Base-by-base conservation (phyloP, 2,329 filamentous ascomycete species). In the Blumeriella jaapii region DNA sequence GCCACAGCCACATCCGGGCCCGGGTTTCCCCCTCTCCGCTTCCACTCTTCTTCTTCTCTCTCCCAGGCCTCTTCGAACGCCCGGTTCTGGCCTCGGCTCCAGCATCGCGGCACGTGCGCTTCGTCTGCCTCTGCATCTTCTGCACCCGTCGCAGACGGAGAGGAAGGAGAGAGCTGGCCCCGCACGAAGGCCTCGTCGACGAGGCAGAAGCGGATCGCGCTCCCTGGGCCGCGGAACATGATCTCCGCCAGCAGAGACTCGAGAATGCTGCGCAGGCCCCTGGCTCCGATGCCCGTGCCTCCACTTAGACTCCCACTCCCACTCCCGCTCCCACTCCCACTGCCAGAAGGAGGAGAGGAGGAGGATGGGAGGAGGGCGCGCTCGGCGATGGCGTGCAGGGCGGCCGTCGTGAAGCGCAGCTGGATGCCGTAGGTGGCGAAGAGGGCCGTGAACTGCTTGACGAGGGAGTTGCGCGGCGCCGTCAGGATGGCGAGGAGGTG, bases 401-500 rank as follows among this genome's bases (percentile, higher is more conserved):
- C 82, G 5, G 76, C 74, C 3, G 74, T 79, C 0, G 89, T 95
- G 60, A 96, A 93, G 46, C 74, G 75, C 2, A 98, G 65, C 30
- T 83, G 79, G 36, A 82, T 74, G 22, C 71, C 70, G 42, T 76
- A 79, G 1, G 74, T 78, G 38, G 81, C 74, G 54, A 96, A 95
- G 1, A 95, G 73, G 2, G 86, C 78, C 12, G 78, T 82, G 58
- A 95, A 96, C 59, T 98, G 91, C 29, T 79, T 75, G 3, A 94
- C 68, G 1, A 98, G 69, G 34, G 79, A 84, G 61, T 95, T 94
- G 39, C 82, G 77, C 1, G 91, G 91, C 56, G 96, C 89, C 0
- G 85, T 95, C 24, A 98, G 68, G 42, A 98, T 91, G 34, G 87
- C 78, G 34, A 89, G 75, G 9, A 98, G 74, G 40, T 78, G 72